Conservation (phyloP, 176 grass and related monocot genomes). For the Echinochloa phyllopogon region DNA sequence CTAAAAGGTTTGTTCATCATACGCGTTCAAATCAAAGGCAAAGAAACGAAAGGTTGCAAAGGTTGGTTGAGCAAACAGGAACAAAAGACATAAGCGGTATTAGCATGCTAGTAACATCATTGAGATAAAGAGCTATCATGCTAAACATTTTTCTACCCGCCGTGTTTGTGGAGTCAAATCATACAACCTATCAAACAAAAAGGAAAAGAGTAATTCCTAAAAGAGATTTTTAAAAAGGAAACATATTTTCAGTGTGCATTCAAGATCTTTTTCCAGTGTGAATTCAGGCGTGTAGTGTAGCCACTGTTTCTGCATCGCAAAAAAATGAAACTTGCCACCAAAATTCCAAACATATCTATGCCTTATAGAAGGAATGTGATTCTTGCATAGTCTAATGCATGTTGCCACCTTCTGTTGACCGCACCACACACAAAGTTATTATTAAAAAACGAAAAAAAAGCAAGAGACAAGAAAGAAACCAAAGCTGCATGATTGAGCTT, state of each 20-base stretch:
- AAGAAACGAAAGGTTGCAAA: not conserved
- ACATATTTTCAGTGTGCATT: not conserved
- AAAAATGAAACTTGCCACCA: not conserved
- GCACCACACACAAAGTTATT: not conserved
- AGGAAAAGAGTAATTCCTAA: not conserved
- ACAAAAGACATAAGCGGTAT: not conserved
- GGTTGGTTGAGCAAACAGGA: constrained; percentile 28
- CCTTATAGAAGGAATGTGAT: not conserved
- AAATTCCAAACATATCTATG: not conserved
- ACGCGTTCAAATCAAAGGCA: not conserved
- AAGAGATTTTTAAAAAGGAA: not conserved
- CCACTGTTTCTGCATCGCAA: not conserved
- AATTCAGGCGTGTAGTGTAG: not conserved
- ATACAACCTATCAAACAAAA: not conserved
- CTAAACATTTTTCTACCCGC: not conserved
- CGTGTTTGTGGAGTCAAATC: not conserved
- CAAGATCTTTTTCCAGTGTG: too few relatives aligned
- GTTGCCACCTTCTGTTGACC: not conserved
- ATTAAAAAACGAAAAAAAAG: not conserved
- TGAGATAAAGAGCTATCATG: not conserved
- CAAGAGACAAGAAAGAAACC: not conserved
- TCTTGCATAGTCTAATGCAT: constrained; percentile 8
- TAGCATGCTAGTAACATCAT: not conserved
- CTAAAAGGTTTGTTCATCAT: constrained; percentile 5
- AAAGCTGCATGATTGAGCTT: constrained; percentile 34